Evolutionary conservation across 164 flowering plant genomes (phyloP).

Genomic region (Umbellularia californica): DNA sequence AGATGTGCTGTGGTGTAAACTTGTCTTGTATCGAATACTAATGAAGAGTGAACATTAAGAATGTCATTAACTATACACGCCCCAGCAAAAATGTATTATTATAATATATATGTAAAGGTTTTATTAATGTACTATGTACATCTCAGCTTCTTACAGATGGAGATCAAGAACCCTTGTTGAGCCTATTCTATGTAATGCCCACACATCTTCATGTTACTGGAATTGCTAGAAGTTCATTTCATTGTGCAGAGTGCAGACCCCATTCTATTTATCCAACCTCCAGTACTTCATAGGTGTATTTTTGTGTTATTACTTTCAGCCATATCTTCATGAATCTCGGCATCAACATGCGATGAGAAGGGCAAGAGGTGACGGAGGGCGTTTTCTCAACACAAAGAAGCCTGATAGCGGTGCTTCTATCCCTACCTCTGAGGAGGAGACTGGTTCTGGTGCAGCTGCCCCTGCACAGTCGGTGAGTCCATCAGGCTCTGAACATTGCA

Average conservation of each 20-base stretch:
- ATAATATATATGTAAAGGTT: too few species aligned
- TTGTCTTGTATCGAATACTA: too few species aligned
- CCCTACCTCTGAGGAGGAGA: slow-evolving; percentile 22
- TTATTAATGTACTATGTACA: too few species aligned
- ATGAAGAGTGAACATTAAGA: too few species aligned
- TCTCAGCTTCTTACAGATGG: neutral
- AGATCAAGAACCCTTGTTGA: neutral
- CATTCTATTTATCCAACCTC: neutral
- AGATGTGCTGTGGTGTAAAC: too few species aligned
- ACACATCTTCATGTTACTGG: neutral
- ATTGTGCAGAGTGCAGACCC: neutral
- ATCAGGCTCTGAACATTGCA: slow-evolving; percentile 44
- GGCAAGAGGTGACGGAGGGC: slow-evolving; percentile 81
- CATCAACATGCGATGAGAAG: slow-evolving; percentile 92
- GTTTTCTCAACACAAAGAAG: slow-evolving; percentile 78
- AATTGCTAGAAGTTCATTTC: neutral
- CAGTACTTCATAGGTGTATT: neutral
- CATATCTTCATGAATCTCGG: slow-evolving; percentile 94
- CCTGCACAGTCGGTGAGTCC: slow-evolving; percentile 32
- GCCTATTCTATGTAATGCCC: neutral
- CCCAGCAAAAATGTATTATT: too few species aligned
- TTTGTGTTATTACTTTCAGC: slow-evolving; percentile 51
- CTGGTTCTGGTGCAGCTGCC: slow-evolving; percentile 19
- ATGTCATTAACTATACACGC: too few species aligned
- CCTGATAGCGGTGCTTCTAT: slow-evolving; percentile 23